Evolutionary conservation across 371 early-diverging fungal genomes (phyloP), one percentile per base, ranked within the genome.

Genomic region (Syncephalastrum contaminatum): DNA sequence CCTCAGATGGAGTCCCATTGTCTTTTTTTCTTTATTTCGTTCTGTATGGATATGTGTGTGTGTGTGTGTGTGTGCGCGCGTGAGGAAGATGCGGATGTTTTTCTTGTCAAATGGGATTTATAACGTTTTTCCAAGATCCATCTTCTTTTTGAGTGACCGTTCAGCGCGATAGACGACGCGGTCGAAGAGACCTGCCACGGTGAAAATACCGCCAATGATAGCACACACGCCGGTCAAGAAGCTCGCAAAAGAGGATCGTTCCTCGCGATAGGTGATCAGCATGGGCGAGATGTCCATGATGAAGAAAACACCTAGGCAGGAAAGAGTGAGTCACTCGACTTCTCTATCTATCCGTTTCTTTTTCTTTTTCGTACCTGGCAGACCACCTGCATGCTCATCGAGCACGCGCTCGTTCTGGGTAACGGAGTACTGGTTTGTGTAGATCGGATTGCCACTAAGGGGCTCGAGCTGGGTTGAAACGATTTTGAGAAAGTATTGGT

Each of bases 281-380:
- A 98, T 95, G 0, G 98, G 97, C 13, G 97, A 97, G 50, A 98
- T 98, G 30, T 98, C 97, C 77, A 87, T 91, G 66, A 92, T 88
- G 71, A 98, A 93, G 64, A 94, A 96, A 19, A 97, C 86, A 24
- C 98, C 96, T 75, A 51, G n/a, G 43, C 20, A 44, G 39, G 41
- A 24, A 10, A 19, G 52, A 41, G 30, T 59, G 50, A 15, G 43
- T 45, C 15, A 27, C 48, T 27, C 10, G 36, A 30, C 36, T 10
- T 20, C 8, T 14, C 43, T 42, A 21, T 41, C 39, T 43, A 22
- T 43, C 10, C 48, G 21, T 12, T 18, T 44, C 41, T 16, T 42
- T 4, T 21, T 5, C 13, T 19, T 43, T 19, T 6, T 53, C 49
- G 8, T 80, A 82, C 84, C 85, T 63, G 88, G 83, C 47, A 85